These are phyloP conservation scores for Maudiozyma bulderi DNA, from an alignment of 805 yeast genomes.

Conservation along the genomic window DNA sequence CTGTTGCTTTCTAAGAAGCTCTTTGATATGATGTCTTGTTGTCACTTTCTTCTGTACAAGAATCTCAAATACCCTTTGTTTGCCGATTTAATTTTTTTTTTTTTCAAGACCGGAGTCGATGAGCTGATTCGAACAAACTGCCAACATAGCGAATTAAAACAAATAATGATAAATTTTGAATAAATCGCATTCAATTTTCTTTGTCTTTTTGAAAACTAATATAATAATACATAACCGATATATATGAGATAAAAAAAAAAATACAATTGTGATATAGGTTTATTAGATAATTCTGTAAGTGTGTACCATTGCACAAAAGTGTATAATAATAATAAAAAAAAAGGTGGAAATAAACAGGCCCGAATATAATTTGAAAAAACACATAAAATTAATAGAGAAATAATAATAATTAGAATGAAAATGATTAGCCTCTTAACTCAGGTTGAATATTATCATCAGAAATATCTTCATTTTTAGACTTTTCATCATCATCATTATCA, in stretches of 20 bases:
- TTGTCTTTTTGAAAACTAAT: neutral
- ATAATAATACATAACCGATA: neutral
- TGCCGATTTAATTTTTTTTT: neutral
- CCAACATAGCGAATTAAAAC: neutral
- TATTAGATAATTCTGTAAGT: too few species aligned
- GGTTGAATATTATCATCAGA: conserved; percentile 31
- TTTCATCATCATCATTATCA: conserved; percentile 9
- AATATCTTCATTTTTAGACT: conserved; percentile 15
- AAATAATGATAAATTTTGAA: neutral
- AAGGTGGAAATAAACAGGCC: neutral
- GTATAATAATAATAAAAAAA: neutral
- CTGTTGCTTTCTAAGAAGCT: too few species aligned
- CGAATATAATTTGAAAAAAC: neutral
- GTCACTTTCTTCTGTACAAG: too few species aligned
- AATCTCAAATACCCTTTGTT: neutral
- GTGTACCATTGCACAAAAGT: neutral
- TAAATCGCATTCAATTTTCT: neutral
- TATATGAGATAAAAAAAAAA: neutral
- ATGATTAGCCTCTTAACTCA: conserved; percentile 26
- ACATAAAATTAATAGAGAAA: neutral
- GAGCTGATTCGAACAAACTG: neutral
- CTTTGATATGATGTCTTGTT: too few species aligned
- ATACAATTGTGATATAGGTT: neutral
- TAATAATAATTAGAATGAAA: neutral
- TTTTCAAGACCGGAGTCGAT: neutral